Evolutionary conservation across 257 asterid species (phyloP).

Genomic region (Solanum neorickii): DNA sequence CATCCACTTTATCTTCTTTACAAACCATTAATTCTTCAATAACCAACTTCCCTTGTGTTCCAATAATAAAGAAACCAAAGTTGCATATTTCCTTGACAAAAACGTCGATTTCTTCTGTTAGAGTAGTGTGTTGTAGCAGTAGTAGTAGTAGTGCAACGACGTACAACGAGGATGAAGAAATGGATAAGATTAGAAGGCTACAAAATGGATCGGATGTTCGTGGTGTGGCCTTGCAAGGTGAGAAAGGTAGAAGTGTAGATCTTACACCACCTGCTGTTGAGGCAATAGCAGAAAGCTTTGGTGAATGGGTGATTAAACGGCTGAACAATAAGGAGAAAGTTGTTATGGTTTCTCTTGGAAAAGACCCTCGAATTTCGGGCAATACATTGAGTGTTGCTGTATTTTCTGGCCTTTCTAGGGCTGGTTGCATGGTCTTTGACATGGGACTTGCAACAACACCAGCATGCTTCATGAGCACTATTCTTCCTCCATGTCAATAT

Average conservation of each 20-base stretch:
- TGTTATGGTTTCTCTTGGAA: slow-evolving; percentile 62
- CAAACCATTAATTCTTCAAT: slow-evolving; percentile 12
- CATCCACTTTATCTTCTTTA: slow-evolving; percentile 30
- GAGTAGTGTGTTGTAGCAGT: slow-evolving; percentile 14
- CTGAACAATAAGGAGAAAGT: slow-evolving; percentile 11
- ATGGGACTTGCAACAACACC: slow-evolving; percentile 98
- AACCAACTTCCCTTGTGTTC: slow-evolving; percentile 13
- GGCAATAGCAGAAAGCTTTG: slow-evolving; percentile 87
- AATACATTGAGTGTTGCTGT: slow-evolving; percentile 47
- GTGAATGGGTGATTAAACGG: slow-evolving; percentile 61
- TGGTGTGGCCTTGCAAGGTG: slow-evolving; percentile 81
- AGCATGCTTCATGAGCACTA: slow-evolving; percentile 96
- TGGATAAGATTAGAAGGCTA: slow-evolving; percentile 64
- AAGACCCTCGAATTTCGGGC: slow-evolving; percentile 85
- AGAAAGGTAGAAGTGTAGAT: slow-evolving; percentile 61
- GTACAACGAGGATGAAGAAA: slow-evolving; percentile 63
- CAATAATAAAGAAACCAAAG: slow-evolving; percentile 12
- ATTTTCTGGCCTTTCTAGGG: slow-evolving; percentile 59
- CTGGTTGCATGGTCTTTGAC: slow-evolving; percentile 62
- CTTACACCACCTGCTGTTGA: slow-evolving; percentile 83
- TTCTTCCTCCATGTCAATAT: slow-evolving; percentile 46
- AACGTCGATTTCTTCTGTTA: not conserved
- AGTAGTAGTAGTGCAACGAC: slow-evolving; percentile 14
- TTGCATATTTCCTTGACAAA: slow-evolving; percentile 8
- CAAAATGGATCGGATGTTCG: slow-evolving; percentile 95